Evolutionary conservation across 768 basidiomycete genomes (phyloP).

Genomic region (Holtermannia corniformis): DNA sequence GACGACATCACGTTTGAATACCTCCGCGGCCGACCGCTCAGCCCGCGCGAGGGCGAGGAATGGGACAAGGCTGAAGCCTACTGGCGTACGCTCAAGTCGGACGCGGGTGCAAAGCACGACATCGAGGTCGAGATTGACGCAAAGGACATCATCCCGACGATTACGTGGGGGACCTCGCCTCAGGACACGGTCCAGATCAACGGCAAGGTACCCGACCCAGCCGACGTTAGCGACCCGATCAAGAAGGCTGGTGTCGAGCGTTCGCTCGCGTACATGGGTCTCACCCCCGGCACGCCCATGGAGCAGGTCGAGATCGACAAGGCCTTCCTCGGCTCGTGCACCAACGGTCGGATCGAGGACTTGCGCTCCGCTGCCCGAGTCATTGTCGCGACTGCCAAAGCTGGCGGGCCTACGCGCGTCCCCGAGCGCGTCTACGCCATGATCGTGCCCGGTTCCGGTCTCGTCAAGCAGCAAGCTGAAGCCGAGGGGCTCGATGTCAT

Average conservation of each 20-base stretch:
- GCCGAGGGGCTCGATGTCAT: constrained; percentile 75
- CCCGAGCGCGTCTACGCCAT: constrained; percentile 68
- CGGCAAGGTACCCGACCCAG: constrained; percentile 68
- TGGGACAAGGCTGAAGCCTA: constrained; percentile 81
- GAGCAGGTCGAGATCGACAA: constrained; percentile 73
- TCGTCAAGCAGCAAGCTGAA: constrained; percentile 85
- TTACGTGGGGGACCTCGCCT: constrained; percentile 89
- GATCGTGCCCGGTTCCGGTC: constrained; percentile 83
- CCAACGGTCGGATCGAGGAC: constrained; percentile 89
- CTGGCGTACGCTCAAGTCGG: constrained; percentile 68
- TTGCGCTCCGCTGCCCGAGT: constrained; percentile 75
- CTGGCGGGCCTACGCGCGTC: constrained; percentile 55
- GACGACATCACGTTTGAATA: constrained; percentile 80
- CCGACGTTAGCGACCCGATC: constrained; percentile 53
- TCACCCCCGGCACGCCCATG: constrained; percentile 66
- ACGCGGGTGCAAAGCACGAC: constrained; percentile 77
- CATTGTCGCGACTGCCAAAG: constrained; percentile 58
- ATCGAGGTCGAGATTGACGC: constrained; percentile 69
- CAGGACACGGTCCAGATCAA: constrained; percentile 79
- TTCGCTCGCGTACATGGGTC: constrained; percentile 77
- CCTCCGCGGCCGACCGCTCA: constrained; percentile 67
- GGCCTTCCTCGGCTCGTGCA: constrained; percentile 89
- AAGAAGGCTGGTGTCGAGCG: constrained; percentile 64
- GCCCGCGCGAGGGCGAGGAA: constrained; percentile 64
- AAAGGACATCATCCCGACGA: constrained; percentile 76